These are phyloP conservation scores for Ganoderma lucidum DNA, from an alignment of 1,284 basidiomycete genomes.

Conservation along the genomic window DNA sequence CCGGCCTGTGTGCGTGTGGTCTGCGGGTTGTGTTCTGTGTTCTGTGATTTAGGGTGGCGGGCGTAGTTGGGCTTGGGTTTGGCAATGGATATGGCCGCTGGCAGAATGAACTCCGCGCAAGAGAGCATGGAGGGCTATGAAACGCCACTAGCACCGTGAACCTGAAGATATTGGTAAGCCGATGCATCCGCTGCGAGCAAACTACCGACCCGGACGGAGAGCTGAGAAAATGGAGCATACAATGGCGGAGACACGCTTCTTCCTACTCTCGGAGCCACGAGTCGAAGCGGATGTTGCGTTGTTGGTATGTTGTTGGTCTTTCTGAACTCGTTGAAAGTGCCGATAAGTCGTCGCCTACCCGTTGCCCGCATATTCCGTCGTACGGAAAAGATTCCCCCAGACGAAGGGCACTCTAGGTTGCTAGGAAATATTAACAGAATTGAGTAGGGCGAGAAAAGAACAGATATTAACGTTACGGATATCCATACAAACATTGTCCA, in stretches of 20 bases:
- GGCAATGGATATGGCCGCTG: background rate
- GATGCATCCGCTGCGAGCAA: background rate
- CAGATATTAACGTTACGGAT: conserved; percentile 29
- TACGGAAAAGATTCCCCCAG: background rate
- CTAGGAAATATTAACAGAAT: background rate
- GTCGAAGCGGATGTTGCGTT: too few species aligned
- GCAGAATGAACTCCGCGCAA: background rate
- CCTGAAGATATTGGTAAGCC: background rate
- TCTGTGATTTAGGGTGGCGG: background rate
- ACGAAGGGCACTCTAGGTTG: background rate
- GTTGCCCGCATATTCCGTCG: background rate
- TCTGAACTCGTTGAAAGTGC: background rate
- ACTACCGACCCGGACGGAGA: background rate
- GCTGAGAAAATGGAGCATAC: background rate
- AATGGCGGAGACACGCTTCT: background rate
- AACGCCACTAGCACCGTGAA: background rate
- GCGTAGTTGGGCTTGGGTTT: background rate
- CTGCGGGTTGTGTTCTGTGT: background rate
- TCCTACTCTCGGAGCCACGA: background rate
- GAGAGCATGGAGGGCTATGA: background rate
- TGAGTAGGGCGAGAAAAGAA: background rate
- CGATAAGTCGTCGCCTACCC: background rate
- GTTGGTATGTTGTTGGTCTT: too few species aligned
- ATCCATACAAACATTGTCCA: conserved; percentile 26
- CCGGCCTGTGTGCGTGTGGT: background rate